Percentiles rank a stretch among this genome's conserved stretches.
These are phyloP conservation scores for Agaricus bisporus DNA, from an alignment of 768 basidiomycete species.

Conservation along the genomic window DNA sequence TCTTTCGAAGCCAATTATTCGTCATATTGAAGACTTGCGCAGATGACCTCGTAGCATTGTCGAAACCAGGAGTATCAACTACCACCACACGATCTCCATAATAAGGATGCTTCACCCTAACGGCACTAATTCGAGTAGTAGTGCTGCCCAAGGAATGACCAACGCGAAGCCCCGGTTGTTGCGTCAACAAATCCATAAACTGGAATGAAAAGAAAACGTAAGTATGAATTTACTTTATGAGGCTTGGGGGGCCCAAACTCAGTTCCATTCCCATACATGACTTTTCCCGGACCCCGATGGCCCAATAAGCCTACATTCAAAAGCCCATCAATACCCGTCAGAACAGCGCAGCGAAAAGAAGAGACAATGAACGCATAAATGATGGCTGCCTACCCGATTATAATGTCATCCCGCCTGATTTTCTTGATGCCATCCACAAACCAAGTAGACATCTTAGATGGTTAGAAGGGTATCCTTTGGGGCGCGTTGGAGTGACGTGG, in stretches of 20 bases:
- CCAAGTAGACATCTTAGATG: conserved; percentile 2
- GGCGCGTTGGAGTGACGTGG: not conserved
- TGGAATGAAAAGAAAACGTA: not conserved
- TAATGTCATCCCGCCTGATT: conserved; percentile 4
- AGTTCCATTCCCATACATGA: not conserved
- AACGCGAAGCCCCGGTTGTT: not conserved
- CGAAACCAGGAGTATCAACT: conserved; percentile 9
- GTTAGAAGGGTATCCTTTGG: not conserved
- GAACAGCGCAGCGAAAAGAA: not conserved
- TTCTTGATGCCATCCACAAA: conserved; percentile 6
- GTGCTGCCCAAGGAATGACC: not conserved
- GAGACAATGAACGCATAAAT: no score
- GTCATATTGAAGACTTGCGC: not conserved
- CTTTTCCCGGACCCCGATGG: conserved; percentile 7
- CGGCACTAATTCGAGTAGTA: conserved; percentile 1
- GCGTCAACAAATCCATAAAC: conserved; percentile 7
- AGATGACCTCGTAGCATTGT: not conserved
- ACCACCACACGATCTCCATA: conserved; percentile 6
- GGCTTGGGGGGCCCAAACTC: not conserved
- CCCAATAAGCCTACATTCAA: conserved; percentile 1
- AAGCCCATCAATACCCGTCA: no score
- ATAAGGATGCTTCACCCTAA: not conserved
- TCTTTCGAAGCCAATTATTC: conserved; percentile 4
- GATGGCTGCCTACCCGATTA: not conserved
- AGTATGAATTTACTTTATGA: not conserved